These are phyloP conservation scores for Eucalyptus lansdowneana DNA, from an alignment of 345 rosid genomes.

Conservation along the genomic window DNA sequence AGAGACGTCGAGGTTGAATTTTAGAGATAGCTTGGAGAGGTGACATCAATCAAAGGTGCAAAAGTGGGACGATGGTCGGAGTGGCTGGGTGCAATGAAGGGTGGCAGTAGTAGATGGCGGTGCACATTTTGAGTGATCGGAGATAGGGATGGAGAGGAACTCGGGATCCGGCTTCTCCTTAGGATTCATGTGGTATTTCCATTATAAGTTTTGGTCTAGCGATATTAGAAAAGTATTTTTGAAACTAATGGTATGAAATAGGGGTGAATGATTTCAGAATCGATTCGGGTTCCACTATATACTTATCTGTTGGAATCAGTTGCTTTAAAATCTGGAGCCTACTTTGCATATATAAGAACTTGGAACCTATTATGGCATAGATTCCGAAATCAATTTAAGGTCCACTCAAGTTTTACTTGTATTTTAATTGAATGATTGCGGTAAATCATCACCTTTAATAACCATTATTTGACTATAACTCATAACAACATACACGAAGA, in stretches of 20 bases:
- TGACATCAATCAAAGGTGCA: background rate
- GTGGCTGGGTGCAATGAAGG: background rate
- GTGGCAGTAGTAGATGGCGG: background rate
- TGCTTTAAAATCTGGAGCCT: fast-evolving
- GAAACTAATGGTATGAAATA: background rate
- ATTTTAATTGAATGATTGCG: no score
- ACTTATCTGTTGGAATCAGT: fast-evolving
- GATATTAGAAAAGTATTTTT: no score
- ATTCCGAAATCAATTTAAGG: no score
- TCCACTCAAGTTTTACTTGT: no score
- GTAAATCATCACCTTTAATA: no score
- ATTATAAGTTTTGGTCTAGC: background rate
- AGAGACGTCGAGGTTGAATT: background rate
- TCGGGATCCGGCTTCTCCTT: background rate
- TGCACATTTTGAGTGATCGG: background rate
- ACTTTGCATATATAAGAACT: fast-evolving
- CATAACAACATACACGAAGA: no score
- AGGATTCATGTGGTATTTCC: background rate
- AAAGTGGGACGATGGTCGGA: background rate
- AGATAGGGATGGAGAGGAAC: background rate
- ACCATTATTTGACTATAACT: no score
- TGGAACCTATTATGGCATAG: fast-evolving
- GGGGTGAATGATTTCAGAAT: fast-evolving
- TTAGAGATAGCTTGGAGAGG: background rate
- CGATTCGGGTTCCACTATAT: fast-evolving